These are phyloP conservation scores for Anaeromyces robustus DNA, from an alignment of 192 early-diverging fungal species.

Conservation along the genomic window DNA sequence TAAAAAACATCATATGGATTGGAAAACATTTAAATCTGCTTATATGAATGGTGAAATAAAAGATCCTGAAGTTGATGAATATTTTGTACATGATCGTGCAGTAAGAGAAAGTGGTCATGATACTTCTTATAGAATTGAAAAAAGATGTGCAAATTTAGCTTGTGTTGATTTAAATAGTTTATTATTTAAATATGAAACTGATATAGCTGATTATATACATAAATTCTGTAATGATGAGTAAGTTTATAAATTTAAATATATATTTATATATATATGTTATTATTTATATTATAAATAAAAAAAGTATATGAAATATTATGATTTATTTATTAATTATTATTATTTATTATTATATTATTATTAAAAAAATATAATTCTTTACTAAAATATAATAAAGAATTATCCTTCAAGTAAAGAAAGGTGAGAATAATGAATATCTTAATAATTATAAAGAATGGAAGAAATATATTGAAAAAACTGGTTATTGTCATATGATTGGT, in stretches of 20 bases:
- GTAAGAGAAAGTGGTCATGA: slow-evolving; percentile 94
- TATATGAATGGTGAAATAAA: slow-evolving; percentile 52
- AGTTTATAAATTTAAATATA: neutral
- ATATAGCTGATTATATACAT: slow-evolving; percentile 59
- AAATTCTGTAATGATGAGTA: slow-evolving; percentile 1
- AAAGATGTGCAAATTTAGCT: slow-evolving; percentile 73
- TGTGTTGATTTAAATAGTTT: slow-evolving; percentile 88
- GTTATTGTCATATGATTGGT: neutral
- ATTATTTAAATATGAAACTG: slow-evolving; percentile 91
- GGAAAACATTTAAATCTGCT: slow-evolving; percentile 53
- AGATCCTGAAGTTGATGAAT: slow-evolving; percentile 78
- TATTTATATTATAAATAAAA: too few relatives aligned
- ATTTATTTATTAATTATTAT: too few relatives aligned
- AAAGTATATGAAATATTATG: too few relatives aligned
- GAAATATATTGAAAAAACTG: neutral
- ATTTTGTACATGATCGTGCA: slow-evolving; percentile 95
- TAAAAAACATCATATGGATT: slow-evolving; percentile 16
- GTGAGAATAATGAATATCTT: neutral
- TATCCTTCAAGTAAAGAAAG: neutral
- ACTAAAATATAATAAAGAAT: neutral
- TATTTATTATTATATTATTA: too few relatives aligned
- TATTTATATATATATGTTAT: too few relatives aligned
- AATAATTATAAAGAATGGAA: neutral
- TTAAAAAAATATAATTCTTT: too few relatives aligned
- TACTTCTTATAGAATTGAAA: slow-evolving; percentile 86